Conservation (phyloP, 192 early-diverging fungal species). For the Chytriomyces hyalinus region DNA sequence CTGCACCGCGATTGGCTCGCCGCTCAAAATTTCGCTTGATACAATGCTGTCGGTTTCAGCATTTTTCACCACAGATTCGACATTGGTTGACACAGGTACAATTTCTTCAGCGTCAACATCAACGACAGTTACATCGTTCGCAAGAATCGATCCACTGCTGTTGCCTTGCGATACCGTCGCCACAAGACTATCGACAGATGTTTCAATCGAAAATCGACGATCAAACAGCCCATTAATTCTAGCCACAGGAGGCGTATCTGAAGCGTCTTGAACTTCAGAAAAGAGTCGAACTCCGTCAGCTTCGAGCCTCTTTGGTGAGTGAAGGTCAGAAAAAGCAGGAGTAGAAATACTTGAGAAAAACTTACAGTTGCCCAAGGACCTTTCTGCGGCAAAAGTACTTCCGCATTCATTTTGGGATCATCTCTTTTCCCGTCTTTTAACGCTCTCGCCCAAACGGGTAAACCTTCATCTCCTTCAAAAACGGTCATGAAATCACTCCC, state of each 20-base stretch:
- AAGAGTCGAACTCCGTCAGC: conserved; percentile 42
- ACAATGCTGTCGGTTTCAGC: background rate
- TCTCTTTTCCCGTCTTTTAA: background rate
- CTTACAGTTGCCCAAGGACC: conserved; percentile 29
- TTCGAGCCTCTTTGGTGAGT: conserved; percentile 37
- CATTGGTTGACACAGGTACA: background rate
- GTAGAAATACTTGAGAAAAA: background rate
- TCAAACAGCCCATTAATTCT: conserved; percentile 31
- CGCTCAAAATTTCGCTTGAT: no score
- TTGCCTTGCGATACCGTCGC: background rate
- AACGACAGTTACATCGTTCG: conserved; percentile 8
- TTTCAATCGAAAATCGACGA: conserved; percentile 45
- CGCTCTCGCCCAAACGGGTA: conserved; percentile 50
- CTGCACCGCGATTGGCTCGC: background rate
- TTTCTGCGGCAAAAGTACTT: background rate
- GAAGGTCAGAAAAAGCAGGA: background rate
- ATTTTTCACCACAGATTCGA: background rate
- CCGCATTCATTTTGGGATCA: background rate
- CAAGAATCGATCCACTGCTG: background rate
- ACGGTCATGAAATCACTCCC: conserved; percentile 21
- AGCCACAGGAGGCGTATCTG: conserved; percentile 42
- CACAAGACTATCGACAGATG: background rate
- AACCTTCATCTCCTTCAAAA: conserved; percentile 37
- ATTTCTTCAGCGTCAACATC: conserved; percentile 7
- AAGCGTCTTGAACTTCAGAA: conserved; percentile 35